Evolutionary conservation across 805 yeast genomes (phyloP), one percentile per base, ranked within the genome.

Genomic region (Candida sonorensis): DNA sequence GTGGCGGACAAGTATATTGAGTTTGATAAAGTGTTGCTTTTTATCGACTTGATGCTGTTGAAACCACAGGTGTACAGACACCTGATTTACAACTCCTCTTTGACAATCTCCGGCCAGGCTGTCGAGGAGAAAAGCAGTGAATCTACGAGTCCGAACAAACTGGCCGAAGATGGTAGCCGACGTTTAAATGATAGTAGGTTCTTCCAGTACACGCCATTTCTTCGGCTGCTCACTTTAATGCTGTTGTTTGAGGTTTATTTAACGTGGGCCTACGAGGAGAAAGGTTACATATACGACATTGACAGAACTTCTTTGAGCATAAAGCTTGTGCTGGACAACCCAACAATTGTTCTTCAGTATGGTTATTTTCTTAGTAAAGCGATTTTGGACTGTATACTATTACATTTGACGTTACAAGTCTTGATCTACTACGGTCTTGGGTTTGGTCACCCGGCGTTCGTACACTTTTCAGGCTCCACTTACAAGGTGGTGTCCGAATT

Each of bases 1-100:
- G 76, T 82, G 15, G 94, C 87, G 3, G 99, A 92, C 57, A 81
- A 82, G 51, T 92, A 92, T 59, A 79, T 90, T 19, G 99, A 92
- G 54, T 80, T 76, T 42, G 99, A 92, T 54, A 72, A 75, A 35
- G 94, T 90, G 7, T 62, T 92, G 2, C 62, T 90, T 14, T 82
- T 85, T 51, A 77, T 92, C 15, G 97, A 92, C 48, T 66, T 90
- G 27, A 59, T 92, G 33, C 67, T 92, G 10, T 60, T 92, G 45
- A 85, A 88, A 48, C 87, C 92, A 3, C 94, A 81, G 45, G 97
- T 90, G 0, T 83, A 80, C 44, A 69, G 92, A 28, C 99, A 92
- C 55, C 59, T 90, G 32, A 84, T 88, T 3, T 90, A 75, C 62
- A 92, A 90, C 50, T 60, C 73, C 9, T 32, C 44, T 8, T 26